A percentile compares a stretch with the other conserved stretches of the same genome.
Evolutionary conservation across 2,329 filamentous ascomycete genomes (phyloP).

Genomic region (Aaosphaeria arxii): DNA sequence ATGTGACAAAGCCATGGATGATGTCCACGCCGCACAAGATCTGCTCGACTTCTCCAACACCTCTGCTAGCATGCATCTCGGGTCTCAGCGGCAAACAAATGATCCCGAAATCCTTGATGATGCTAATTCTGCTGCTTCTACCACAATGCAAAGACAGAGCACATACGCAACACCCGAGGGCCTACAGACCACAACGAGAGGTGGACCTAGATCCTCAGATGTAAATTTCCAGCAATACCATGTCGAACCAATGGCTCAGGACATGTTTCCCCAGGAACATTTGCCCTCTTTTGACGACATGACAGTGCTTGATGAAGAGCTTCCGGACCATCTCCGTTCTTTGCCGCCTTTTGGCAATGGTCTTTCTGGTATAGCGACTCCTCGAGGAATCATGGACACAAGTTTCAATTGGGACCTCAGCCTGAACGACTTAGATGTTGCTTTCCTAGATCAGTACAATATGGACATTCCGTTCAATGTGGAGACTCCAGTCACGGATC

Average conservation of each 20-base stretch:
- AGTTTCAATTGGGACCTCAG: conserved; percentile 46
- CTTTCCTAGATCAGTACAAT: conserved; percentile 46
- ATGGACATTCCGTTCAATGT: conserved; percentile 42
- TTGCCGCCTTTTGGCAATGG: conserved; percentile 27
- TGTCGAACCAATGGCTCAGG: too few relatives aligned
- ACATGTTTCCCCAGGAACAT: too few relatives aligned
- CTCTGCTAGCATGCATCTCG: conserved; percentile 9
- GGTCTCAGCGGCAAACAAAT: background rate
- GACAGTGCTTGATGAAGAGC: conserved; percentile 12
- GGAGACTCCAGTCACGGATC: conserved; percentile 20
- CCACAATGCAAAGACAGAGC: too few relatives aligned
- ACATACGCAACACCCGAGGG: too few relatives aligned
- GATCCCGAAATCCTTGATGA: background rate
- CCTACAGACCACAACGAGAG: too few relatives aligned
- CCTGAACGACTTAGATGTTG: conserved; percentile 45
- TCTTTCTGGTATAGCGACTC: conserved; percentile 40
- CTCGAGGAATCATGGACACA: conserved; percentile 44
- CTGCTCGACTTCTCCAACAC: conserved; percentile 22
- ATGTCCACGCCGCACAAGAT: conserved; percentile 29
- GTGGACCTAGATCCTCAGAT: too few relatives aligned
- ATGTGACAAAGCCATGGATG: conserved; percentile 14
- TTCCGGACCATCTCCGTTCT: conserved; percentile 28
- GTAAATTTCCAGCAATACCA: too few relatives aligned
- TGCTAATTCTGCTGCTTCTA: background rate
- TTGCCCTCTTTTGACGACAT: conserved; percentile 11